These are phyloP conservation scores for Endotrypanum monterogeii DNA, from an alignment of 208 protist species.

Conservation along the genomic window DNA sequence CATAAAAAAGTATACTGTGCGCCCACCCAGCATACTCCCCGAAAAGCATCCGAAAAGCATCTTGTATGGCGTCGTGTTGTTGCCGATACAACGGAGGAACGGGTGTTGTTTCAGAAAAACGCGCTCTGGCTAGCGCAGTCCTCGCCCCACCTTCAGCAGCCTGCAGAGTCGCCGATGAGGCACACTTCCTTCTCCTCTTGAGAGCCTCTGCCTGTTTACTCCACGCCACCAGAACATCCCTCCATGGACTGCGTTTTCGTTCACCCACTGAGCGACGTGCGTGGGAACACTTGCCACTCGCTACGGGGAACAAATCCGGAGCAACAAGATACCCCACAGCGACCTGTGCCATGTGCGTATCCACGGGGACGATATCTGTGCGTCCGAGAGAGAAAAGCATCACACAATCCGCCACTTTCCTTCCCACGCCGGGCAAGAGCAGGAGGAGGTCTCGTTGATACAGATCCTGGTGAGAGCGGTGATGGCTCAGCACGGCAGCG, in stretches of 20 bases:
- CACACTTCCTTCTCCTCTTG: constrained; percentile 7
- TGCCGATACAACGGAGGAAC: constrained; percentile 36
- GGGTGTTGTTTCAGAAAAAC: neutral
- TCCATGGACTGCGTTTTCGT: neutral
- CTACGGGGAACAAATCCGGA: neutral
- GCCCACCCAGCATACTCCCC: constrained; percentile 73
- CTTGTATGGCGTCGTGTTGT: constrained; percentile 80
- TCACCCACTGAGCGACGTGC: neutral
- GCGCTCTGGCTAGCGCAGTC: neutral
- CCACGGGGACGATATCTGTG: constrained; percentile 76
- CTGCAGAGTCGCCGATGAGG: neutral
- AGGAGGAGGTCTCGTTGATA: constrained; percentile 50
- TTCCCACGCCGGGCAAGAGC: constrained; percentile 66
- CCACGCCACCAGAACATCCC: constrained; percentile 22
- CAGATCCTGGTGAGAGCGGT: constrained; percentile 21
- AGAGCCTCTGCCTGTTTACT: constrained; percentile 12
- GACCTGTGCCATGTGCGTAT: constrained; percentile 89
- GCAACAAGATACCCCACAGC: constrained; percentile 49
- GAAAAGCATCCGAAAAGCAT: constrained; percentile 60
- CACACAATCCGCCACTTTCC: constrained; percentile 88
- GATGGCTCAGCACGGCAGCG: constrained; percentile 27
- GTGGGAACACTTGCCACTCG: neutral
- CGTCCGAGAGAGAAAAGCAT: constrained; percentile 70
- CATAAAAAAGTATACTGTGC: constrained; percentile 78
- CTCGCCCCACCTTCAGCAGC: neutral